Base-by-base conservation (phyloP, 495 filamentous ascomycete species). In the Aspergillus homomorphus region DNA sequence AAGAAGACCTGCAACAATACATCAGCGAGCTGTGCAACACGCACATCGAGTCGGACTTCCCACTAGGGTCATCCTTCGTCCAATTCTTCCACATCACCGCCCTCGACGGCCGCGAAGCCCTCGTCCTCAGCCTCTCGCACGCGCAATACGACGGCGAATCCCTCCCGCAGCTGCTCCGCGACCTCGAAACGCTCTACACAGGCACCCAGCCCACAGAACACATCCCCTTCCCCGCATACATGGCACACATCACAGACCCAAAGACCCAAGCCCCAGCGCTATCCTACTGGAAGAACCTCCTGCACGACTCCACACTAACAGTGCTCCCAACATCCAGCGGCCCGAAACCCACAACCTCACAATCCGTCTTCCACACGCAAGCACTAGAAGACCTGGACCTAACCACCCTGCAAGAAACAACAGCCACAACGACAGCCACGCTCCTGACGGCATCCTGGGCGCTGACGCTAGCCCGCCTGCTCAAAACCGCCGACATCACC, bases 101-200 rank as follows among this genome's bases (percentile, higher is more conserved):
- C 30, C 21, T 64, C 24, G 68, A 67, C 6, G 61, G 67, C n/a
- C 63, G 69, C 4, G 59, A 72, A 22, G 72, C 76, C 53, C 80
- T 89, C 9, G 61, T 78, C 20, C 69, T 89, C 53, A 72, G 84
- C 0, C 75, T 89, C 0, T 88, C 85, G 0, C 87, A 89, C 62
- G 83, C 87, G 1, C 85, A 86, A 50, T 89, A 89, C 63, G 87
- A 89, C 57, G 87, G 83, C 24, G 75, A 87, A 3, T 88, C 80
- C 45, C 78, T 89, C 0, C 84, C 86, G 2, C 70, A 69, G 8
- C 68, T 88, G 0, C 75, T 87, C 8, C 61, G 71, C 16, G 78
- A 85, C 14, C 68, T 82, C 8, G 68, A 77, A 28, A 67, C 65
- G 0, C 59, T 76, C 2, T 86, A 84, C 69, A 53, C 58, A 1